A percentile compares a stretch with the other conserved stretches of the same genome.
phyloP scores from a whole-genome alignment of 768 basidiomycete genomes.

The Collybia nuda region DNA sequence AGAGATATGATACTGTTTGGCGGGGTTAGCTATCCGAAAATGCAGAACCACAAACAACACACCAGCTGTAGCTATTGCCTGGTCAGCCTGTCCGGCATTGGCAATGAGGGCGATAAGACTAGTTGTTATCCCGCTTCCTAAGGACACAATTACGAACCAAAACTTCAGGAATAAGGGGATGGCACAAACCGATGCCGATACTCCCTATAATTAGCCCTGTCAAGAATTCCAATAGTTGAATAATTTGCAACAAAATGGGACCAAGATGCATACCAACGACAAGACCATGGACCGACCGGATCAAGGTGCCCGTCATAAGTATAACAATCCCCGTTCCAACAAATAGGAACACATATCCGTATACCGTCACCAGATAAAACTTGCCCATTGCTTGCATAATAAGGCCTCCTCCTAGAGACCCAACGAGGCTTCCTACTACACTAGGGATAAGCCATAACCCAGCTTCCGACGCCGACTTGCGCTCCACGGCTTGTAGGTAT shows the following conservation, averaged over 20 bases:
- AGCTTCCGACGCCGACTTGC: constrained; percentile 44
- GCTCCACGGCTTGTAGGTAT: constrained; percentile 58
- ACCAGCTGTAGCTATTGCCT: constrained; percentile 68
- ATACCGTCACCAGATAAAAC: constrained; percentile 51
- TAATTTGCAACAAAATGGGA: too few species aligned
- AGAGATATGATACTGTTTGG: constrained; percentile 57
- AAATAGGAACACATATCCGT: constrained; percentile 37
- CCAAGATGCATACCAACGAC: constrained; percentile 33
- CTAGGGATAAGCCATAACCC: constrained; percentile 52
- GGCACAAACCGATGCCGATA: too few species aligned
- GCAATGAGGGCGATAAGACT: constrained; percentile 61
- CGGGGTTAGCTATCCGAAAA: not conserved
- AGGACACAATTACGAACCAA: too few species aligned
- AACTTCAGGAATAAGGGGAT: too few species aligned
- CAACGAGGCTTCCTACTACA: constrained; percentile 44
- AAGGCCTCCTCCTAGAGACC: constrained; percentile 52
- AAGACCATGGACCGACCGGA: constrained; percentile 36
- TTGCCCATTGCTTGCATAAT: constrained; percentile 59
- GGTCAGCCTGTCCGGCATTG: constrained; percentile 59
- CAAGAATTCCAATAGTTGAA: too few species aligned
- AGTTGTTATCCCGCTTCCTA: constrained; percentile 54
- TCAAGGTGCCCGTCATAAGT: constrained; percentile 37
- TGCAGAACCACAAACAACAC: constrained; percentile 5
- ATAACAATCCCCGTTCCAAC: constrained; percentile 35
- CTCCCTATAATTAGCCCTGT: too few species aligned